These are phyloP conservation scores for Penstemon eatonii DNA, from an alignment of 257 asterid genomes.

Conservation along the genomic window DNA sequence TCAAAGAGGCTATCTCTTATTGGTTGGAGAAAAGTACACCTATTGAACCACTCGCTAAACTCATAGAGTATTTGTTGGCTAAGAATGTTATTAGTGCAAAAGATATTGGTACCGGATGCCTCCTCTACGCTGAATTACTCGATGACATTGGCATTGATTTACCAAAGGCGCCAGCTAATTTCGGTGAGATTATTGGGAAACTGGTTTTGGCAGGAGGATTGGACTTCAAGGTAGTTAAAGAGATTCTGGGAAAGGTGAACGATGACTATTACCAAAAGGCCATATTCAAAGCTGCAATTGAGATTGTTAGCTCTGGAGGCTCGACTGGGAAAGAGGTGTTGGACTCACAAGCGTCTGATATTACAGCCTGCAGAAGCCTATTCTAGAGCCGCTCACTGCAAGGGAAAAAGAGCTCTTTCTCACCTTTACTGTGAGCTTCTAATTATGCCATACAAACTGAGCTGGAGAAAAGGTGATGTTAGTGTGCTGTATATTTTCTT, in stretches of 20 bases:
- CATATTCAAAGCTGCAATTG: slow-evolving; percentile 43
- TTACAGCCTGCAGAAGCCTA: slow-evolving; percentile 64
- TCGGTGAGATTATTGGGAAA: slow-evolving; percentile 74
- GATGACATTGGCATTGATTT: slow-evolving; percentile 90
- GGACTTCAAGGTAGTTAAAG: slow-evolving; percentile 62
- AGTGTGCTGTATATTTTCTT: slow-evolving; percentile 50
- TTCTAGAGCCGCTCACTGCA: slow-evolving; percentile 36
- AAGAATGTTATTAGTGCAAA: slow-evolving; percentile 48
- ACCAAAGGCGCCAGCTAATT: slow-evolving; percentile 83
- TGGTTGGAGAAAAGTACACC: slow-evolving; percentile 86
- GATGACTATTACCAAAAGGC: slow-evolving; percentile 67
- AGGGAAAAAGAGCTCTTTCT: slow-evolving; percentile 32
- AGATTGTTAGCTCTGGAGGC: slow-evolving; percentile 37
- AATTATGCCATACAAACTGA: neutral
- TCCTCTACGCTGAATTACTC: slow-evolving; percentile 48
- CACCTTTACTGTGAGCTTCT: slow-evolving; percentile 20
- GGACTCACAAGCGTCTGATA: slow-evolving; percentile 65
- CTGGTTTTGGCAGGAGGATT: slow-evolving; percentile 56
- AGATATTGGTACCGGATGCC: slow-evolving; percentile 55
- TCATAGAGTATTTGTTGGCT: slow-evolving; percentile 53
- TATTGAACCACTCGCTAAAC: slow-evolving; percentile 59
- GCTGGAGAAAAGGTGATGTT: slow-evolving; percentile 29
- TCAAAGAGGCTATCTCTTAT: slow-evolving; percentile 65
- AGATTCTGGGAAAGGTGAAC: slow-evolving; percentile 54
- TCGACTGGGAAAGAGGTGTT: slow-evolving; percentile 50